These are phyloP conservation scores for Aspergillus taichungensis DNA, from an alignment of 495 filamentous ascomycete genomes.

Conservation along the genomic window DNA sequence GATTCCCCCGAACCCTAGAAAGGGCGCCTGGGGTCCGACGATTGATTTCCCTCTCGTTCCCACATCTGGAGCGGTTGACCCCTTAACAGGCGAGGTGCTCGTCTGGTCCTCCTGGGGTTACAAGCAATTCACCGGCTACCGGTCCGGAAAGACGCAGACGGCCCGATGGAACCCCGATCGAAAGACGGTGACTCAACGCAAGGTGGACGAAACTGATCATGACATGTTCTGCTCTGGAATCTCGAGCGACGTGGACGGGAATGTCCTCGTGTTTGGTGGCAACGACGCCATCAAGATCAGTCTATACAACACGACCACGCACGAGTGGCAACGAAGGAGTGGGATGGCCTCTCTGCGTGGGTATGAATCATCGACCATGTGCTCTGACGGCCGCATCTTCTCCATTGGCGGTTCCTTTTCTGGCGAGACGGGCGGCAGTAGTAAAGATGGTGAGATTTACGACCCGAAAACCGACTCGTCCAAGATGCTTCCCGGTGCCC, in stretches of 20 bases:
- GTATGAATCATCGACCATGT: constrained; percentile 45
- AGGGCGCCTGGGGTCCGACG: constrained; percentile 39
- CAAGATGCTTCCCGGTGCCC: constrained; percentile 26
- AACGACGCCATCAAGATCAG: constrained; percentile 33
- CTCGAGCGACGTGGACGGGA: constrained; percentile 40
- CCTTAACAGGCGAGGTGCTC: constrained; percentile 28
- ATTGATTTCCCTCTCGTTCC: constrained; percentile 45
- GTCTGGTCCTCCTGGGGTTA: constrained; percentile 34
- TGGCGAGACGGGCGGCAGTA: constrained; percentile 18
- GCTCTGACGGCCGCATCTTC: constrained; percentile 48
- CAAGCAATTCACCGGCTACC: constrained; percentile 24
- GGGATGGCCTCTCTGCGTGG: constrained; percentile 44
- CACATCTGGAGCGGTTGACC: constrained; percentile 29
- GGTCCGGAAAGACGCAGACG: constrained; percentile 33
- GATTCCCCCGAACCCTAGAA: constrained; percentile 5
- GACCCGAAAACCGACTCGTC: constrained; percentile 27
- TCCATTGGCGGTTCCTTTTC: constrained; percentile 53
- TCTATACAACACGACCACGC: constrained; percentile 28
- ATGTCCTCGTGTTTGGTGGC: constrained; percentile 47
- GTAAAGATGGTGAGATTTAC: constrained; percentile 51
- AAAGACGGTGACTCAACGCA: constrained; percentile 24
- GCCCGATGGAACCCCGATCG: constrained; percentile 31
- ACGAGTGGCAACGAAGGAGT: constrained; percentile 20
- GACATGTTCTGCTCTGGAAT: constrained; percentile 60
- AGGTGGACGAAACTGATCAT: constrained; percentile 38